Evolutionary conservation across 2,329 filamentous ascomycete species (phyloP).

Genomic region (Aspergillus fructus): DNA sequence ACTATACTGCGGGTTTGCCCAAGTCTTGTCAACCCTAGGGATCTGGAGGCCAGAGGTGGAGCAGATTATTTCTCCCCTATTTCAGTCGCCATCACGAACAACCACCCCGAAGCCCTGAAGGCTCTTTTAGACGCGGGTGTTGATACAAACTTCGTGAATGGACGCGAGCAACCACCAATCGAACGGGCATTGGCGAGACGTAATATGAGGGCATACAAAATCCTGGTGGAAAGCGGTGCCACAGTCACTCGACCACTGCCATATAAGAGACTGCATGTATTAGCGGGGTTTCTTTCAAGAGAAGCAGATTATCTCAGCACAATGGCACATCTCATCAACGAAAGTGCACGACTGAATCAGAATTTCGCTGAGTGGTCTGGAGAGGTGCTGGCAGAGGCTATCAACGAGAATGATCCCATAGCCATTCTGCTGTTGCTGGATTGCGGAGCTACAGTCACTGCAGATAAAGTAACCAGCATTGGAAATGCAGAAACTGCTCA

Average conservation of each 20-base stretch:
- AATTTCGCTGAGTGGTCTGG: neutral
- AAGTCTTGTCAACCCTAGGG: neutral
- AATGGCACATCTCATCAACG: fast-evolving
- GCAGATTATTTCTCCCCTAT: neutral
- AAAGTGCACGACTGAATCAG: neutral
- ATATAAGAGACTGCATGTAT: neutral
- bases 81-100: neutral
- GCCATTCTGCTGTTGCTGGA: neutral
- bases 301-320: fast-evolving
- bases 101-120: no score
- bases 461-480: no score
- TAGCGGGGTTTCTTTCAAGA: neutral
- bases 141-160: no score
- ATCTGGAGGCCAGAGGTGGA: no score
- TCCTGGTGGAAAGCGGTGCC: no score
- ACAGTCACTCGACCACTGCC: no score
- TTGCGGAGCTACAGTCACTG: neutral
- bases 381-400: neutral
- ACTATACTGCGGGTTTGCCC: neutral
- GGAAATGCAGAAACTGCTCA: no score
- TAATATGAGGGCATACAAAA: no score
- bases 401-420: neutral
- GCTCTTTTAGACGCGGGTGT: no score
- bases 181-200: no score
- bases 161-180: fast-evolving